A percentile compares a stretch with the other conserved stretches of the same genome.
phyloP scores from a whole-genome alignment of 495 filamentous ascomycete species.

The Trichoderma erinaceum region DNA sequence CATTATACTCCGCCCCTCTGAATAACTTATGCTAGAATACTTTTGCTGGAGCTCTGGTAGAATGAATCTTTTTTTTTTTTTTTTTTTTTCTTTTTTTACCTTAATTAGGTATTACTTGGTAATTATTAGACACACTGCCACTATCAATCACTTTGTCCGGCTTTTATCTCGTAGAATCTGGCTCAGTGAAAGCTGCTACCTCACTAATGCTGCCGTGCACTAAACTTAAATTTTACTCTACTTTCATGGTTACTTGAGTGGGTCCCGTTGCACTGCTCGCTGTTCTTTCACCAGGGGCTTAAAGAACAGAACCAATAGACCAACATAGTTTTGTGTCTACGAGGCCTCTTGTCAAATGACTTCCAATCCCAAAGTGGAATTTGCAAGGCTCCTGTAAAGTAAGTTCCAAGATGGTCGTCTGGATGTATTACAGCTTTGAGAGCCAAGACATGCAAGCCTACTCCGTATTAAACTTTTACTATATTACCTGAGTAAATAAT shows the following conservation, averaged over 20 bases:
- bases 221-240: slow-evolving; percentile 9
- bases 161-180: background rate
- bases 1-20: no score
- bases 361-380: background rate
- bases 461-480: no score
- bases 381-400: background rate
- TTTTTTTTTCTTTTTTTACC: no score
- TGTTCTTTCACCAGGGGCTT: background rate
- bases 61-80: no score
- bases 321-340: background rate
- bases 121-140: no score
- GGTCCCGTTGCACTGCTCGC: background rate
- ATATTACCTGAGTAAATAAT: no score
- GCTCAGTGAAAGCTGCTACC: no score
- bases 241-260: background rate
- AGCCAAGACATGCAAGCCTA: no score
- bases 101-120: no score
- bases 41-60: no score
- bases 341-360: background rate
- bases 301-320: background rate
- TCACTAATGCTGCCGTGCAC: background rate
- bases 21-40: no score
- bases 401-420: background rate
- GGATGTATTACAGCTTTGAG: background rate
- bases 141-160: no score